Conservation (phyloP, 352 stramenopile genomes). For the Globisporangium carolinianum region DNA sequence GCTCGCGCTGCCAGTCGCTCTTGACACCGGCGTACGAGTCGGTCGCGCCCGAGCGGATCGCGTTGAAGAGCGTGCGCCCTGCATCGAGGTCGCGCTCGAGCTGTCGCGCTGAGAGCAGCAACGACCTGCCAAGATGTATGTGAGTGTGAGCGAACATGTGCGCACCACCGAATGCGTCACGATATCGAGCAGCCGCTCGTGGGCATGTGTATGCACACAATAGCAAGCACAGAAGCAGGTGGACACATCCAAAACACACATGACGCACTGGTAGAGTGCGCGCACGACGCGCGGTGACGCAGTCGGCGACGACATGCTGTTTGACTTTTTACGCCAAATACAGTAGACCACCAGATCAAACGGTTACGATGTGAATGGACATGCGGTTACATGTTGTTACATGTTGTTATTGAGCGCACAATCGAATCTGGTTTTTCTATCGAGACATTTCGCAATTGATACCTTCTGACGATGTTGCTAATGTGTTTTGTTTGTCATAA, state of each 20-base stretch:
- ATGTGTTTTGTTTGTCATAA: too few species aligned
- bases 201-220: not conserved
- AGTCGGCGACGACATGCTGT: not conserved
- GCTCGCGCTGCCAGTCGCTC: slow-evolving; percentile 70
- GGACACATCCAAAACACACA: not conserved
- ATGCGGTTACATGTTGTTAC: too few species aligned
- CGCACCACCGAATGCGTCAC: too few species aligned
- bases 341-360: too few species aligned
- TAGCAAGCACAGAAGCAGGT: not conserved
- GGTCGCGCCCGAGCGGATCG: slow-evolving; percentile 56
- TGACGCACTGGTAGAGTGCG: slow-evolving; percentile 31
- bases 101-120: slow-evolving; percentile 48
- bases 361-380: too few species aligned
- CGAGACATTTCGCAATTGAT: too few species aligned
- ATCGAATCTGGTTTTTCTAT: too few species aligned
- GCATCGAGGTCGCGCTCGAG: slow-evolving; percentile 43
- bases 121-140: slow-evolving; percentile 20
- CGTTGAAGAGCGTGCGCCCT: slow-evolving; percentile 47
- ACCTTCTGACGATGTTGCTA: too few species aligned
- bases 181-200: not conserved
- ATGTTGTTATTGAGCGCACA: too few species aligned
- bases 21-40: slow-evolving; percentile 60
- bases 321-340: too few species aligned
- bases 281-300: slow-evolving; percentile 24
- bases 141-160: not conserved